phyloP scores from a whole-genome alignment of 2,329 filamentous ascomycete species.

The Rhexocercosporidium sp. region DNA sequence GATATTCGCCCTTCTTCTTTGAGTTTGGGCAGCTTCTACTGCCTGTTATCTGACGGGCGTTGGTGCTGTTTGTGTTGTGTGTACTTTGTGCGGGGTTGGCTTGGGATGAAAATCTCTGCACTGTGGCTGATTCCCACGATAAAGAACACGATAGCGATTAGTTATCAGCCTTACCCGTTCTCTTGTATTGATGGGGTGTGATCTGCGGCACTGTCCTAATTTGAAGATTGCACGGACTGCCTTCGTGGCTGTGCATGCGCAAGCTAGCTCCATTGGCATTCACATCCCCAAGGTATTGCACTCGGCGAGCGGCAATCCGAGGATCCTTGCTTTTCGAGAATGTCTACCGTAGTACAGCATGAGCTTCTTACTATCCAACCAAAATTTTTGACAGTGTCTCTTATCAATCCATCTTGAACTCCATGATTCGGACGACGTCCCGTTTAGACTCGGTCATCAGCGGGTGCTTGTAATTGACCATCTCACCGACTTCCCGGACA shows the following conservation, averaged over 20 bases:
- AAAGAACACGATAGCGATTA: neutral
- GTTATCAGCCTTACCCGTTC: neutral
- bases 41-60: no score
- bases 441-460: no score
- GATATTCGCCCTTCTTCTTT: no score
- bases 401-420: no score
- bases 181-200: neutral
- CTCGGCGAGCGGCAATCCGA: no score
- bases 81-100: neutral
- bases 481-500: neutral
- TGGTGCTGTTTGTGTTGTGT: no score
- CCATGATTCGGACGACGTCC: neutral
- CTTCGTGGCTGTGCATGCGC: neutral
- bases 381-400: no score
- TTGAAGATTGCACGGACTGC: neutral
- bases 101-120: slow-evolving; percentile 1
- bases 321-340: no score
- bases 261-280: neutral
- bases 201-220: neutral
- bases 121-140: neutral
- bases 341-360: no score
- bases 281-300: no score
- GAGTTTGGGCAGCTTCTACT: no score
- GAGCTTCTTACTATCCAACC: no score
- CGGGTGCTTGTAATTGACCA: neutral